Conservation (phyloP, 768 basidiomycete species). For the Tylopilus felleus region DNA sequence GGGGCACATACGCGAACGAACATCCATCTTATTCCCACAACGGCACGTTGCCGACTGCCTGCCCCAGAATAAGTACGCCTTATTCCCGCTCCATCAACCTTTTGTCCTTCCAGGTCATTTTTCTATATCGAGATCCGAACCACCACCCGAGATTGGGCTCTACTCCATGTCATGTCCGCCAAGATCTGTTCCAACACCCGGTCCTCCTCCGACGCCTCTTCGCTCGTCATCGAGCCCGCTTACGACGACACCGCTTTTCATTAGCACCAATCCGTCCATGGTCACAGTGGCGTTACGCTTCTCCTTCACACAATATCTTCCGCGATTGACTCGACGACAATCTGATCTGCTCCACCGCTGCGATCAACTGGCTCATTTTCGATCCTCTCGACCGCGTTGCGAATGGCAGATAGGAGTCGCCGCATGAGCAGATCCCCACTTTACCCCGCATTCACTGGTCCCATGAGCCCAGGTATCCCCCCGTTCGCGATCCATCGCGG, state of each 20-base stretch:
- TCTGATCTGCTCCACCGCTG: constrained; percentile 17
- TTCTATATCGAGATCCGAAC: constrained; percentile 13
- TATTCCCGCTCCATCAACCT: constrained; percentile 12
- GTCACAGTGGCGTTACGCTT: constrained; percentile 12
- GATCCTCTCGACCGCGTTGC: not conserved
- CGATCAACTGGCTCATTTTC: constrained; percentile 16
- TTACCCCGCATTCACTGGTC: constrained; percentile 16
- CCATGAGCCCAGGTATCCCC: not conserved
- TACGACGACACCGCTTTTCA: not conserved
- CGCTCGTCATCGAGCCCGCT: not conserved
- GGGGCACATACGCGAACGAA: constrained; percentile 6
- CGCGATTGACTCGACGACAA: constrained; percentile 17
- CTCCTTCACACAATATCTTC: not conserved
- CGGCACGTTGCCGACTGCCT: constrained; percentile 8
- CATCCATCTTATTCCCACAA: constrained; percentile 13
- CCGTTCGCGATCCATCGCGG: constrained; percentile 25
- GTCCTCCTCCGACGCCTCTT: not conserved
- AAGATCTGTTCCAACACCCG: not conserved
- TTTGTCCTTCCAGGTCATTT: constrained; percentile 5
- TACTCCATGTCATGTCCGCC: constrained; percentile 9
- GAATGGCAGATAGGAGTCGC: constrained; percentile 13
- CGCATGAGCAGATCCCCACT: constrained; percentile 8
- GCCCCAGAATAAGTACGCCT: not conserved
- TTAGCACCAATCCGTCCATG: not conserved
- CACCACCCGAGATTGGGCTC: not conserved